These are phyloP conservation scores for Avena insularis DNA, from an alignment of 176 grass and related monocot species.

Conservation along the genomic window DNA sequence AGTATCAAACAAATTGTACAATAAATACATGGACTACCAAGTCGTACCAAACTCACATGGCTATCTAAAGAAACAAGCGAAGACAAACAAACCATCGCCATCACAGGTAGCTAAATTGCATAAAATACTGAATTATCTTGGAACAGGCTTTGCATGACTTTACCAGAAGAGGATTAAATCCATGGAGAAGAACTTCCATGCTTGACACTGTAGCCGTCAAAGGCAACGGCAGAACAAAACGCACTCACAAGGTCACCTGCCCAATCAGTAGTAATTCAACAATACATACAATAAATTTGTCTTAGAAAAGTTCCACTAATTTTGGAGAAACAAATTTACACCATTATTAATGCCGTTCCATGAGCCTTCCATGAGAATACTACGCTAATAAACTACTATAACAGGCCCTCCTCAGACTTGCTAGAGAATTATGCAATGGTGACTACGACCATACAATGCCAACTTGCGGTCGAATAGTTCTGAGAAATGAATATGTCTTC, in stretches of 20 bases:
- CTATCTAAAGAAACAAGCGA: not conserved
- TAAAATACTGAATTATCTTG: not conserved
- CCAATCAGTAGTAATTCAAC: not conserved
- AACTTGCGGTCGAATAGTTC: slow-evolving; percentile 22
- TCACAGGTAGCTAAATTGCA: not conserved
- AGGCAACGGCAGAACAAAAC: too few species aligned
- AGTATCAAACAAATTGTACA: slow-evolving; percentile 31
- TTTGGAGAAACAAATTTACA: not conserved
- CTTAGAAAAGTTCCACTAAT: not conserved
- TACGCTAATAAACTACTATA: not conserved
- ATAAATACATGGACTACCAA: not conserved
- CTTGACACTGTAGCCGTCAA: too few species aligned
- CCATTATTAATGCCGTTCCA: not conserved
- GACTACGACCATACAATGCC: not conserved
- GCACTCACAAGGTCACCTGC: not conserved
- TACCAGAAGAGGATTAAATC: not conserved
- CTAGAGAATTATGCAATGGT: slow-evolving; percentile 13
- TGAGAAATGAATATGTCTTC: slow-evolving; percentile 3
- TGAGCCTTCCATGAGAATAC: not conserved
- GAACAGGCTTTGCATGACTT: not conserved
- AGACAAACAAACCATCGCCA: not conserved
- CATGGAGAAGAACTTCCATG: not conserved
- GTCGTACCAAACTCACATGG: not conserved
- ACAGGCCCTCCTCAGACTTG: not conserved
- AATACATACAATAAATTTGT: not conserved